Percentiles rank a stretch among this genome's conserved stretches.
phyloP scores from a whole-genome alignment of 495 filamentous ascomycete genomes.

The Aspergillus campestris region DNA sequence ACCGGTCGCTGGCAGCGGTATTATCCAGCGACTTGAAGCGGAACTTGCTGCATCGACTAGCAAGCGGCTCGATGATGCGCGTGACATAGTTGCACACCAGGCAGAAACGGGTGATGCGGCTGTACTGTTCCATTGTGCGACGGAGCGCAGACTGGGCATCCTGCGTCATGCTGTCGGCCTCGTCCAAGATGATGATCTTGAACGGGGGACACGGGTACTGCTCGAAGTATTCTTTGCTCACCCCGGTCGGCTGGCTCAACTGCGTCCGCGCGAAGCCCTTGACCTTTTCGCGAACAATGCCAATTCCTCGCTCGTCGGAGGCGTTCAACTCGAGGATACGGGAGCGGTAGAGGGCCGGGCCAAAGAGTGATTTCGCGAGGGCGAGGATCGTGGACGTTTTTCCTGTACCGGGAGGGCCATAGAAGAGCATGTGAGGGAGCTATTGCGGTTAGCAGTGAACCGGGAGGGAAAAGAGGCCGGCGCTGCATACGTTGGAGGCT shows the following conservation, averaged over 20 bases:
- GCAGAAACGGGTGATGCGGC: slow-evolving; percentile 92
- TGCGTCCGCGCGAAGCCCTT: slow-evolving; percentile 97
- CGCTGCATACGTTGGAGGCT: slow-evolving; percentile 67
- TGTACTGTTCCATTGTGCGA: slow-evolving; percentile 96
- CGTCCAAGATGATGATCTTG: slow-evolving; percentile 97
- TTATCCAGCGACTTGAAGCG: slow-evolving; percentile 93
- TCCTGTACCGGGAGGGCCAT: slow-evolving; percentile 92
- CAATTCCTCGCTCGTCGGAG: slow-evolving; percentile 96
- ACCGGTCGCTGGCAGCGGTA: slow-evolving; percentile 60
- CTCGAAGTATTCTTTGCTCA: slow-evolving; percentile 55
- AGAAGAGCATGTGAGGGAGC: slow-evolving; percentile 99
- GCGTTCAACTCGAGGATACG: slow-evolving; percentile 97
- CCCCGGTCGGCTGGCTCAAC: slow-evolving; percentile 66
- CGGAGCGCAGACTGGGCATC: slow-evolving; percentile 90
- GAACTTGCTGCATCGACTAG: slow-evolving; percentile 88
- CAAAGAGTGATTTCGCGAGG: slow-evolving; percentile 95
- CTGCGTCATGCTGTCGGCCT: slow-evolving; percentile 98
- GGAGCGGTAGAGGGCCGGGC: slow-evolving; percentile 85
- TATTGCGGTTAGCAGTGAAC: slow-evolving; percentile 19
- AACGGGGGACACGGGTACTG: slow-evolving; percentile 92
- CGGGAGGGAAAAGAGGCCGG: not conserved
- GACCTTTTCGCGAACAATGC: slow-evolving; percentile 95
- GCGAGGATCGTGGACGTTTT: slow-evolving; percentile 98
- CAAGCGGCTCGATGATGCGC: slow-evolving; percentile 92
- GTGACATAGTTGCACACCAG: slow-evolving; percentile 99